These are phyloP conservation scores for Globisporangium okanoganense DNA, from an alignment of 352 stramenopile species.

Conservation along the genomic window DNA sequence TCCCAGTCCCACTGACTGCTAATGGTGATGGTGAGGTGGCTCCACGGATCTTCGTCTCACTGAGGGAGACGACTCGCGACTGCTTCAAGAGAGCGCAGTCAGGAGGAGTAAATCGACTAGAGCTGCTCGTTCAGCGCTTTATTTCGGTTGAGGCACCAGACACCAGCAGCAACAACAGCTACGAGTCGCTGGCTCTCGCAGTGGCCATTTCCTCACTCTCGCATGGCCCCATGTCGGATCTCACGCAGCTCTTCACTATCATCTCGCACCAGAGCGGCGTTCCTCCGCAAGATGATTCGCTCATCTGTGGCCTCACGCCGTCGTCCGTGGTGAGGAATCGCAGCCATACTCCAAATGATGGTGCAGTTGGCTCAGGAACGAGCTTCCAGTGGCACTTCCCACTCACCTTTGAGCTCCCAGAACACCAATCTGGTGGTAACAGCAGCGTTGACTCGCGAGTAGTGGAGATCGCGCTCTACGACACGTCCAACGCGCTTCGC, in stretches of 20 bases:
- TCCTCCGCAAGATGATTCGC: neutral
- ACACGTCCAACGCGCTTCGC: slow-evolving; percentile 15
- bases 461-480: slow-evolving; percentile 26
- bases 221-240: neutral
- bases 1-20: slow-evolving; percentile 8
- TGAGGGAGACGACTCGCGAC: slow-evolving; percentile 14
- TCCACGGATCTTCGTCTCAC: slow-evolving; percentile 16
- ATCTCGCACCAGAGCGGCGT: neutral
- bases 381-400: slow-evolving; percentile 36
- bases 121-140: slow-evolving; percentile 22
- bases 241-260: slow-evolving; percentile 6
- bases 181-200: neutral
- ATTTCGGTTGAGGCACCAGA: neutral
- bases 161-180: neutral
- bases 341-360: neutral
- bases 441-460: neutral
- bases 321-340: slow-evolving; percentile 11
- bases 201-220: neutral
- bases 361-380: neutral
- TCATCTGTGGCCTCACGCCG: slow-evolving; percentile 14
- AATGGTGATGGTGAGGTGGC: neutral
- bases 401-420: slow-evolving; percentile 12
- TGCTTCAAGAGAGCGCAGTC: neutral
- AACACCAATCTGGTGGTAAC: neutral
- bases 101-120: slow-evolving; percentile 11